Conservation (phyloP, 1,139 yeast species). For the Magnusiomyces paraingens region DNA sequence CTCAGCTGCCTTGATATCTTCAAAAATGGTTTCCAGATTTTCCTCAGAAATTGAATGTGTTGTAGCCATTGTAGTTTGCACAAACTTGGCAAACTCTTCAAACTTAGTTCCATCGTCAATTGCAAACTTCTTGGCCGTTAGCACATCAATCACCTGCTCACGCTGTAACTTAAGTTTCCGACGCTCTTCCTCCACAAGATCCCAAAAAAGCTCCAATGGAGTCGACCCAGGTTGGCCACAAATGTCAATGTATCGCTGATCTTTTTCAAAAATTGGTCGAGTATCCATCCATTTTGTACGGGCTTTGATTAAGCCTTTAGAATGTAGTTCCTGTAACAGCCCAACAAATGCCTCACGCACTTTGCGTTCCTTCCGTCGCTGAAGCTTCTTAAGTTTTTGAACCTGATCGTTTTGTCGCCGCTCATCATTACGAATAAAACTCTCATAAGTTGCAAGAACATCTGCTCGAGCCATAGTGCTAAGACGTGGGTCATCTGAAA, state of each 20-base stretch:
- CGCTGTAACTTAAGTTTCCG: slow-evolving; percentile 51
- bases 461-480: slow-evolving; percentile 50
- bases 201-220: slow-evolving; percentile 75
- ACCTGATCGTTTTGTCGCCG: slow-evolving; percentile 33
- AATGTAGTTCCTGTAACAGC: slow-evolving; percentile 38
- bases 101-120: slow-evolving; percentile 21
- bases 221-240: slow-evolving; percentile 78
- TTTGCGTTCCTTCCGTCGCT: slow-evolving; percentile 48
- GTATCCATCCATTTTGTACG: slow-evolving; percentile 57
- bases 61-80: slow-evolving; percentile 18
- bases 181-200: slow-evolving; percentile 57
- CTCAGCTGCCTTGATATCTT: slow-evolving; percentile 12
- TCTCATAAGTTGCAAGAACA: slow-evolving; percentile 48
- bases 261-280: slow-evolving; percentile 47
- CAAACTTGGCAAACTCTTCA: slow-evolving; percentile 24
- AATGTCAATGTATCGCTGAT: slow-evolving; percentile 51
- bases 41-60: slow-evolving; percentile 17
- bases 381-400: slow-evolving; percentile 39
- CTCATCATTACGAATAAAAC: slow-evolving; percentile 43
- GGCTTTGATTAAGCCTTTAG: slow-evolving; percentile 43
- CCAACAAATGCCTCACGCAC: slow-evolving; percentile 55
- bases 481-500: slow-evolving; percentile 55
- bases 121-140: slow-evolving; percentile 35
- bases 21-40: slow-evolving; percentile 18
- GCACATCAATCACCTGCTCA: slow-evolving; percentile 50